Evolutionary conservation across 106 monocot species (phyloP).

Genomic region (Posidonia australis): DNA sequence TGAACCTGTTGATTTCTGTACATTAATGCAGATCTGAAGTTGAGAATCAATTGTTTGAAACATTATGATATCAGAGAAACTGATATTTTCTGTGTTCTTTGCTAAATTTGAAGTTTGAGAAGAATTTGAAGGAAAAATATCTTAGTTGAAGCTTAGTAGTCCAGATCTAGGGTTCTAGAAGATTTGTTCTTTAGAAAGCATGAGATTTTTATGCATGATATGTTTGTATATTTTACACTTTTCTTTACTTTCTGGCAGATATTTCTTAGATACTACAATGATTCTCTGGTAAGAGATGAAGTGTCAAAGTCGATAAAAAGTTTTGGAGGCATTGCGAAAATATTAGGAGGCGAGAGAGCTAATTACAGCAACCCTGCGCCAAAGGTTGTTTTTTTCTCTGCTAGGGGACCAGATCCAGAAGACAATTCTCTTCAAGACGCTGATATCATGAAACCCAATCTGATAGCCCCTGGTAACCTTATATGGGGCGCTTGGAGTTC

Average conservation of each 20-base stretch:
- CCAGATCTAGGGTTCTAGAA: too few relatives aligned
- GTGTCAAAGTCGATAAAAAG: constrained; percentile 35
- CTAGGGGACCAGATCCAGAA: constrained; percentile 93
- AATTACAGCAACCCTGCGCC: constrained; percentile 78
- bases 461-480: constrained; percentile 85
- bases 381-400: constrained; percentile 92
- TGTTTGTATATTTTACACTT: too few relatives aligned
- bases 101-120: too few relatives aligned
- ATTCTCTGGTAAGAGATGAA: constrained; percentile 53
- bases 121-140: too few relatives aligned
- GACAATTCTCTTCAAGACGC: constrained; percentile 72
- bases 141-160: too few relatives aligned
- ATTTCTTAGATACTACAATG: constrained; percentile 80
- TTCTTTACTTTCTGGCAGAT: constrained; percentile 21
- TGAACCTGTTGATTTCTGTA: too few relatives aligned
- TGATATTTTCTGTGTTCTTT: too few relatives aligned
- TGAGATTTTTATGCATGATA: too few relatives aligned
- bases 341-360: constrained; percentile 70
- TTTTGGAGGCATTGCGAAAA: constrained; percentile 65
- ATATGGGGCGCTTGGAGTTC: constrained; percentile 99
- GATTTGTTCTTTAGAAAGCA: neutral
- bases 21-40: too few relatives aligned
- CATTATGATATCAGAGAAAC: too few relatives aligned
- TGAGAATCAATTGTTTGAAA: too few relatives aligned
- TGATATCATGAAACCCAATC: constrained; percentile 95